These are phyloP conservation scores for Globisporangium emineosum DNA, from an alignment of 352 stramenopile species.

Conservation along the genomic window DNA sequence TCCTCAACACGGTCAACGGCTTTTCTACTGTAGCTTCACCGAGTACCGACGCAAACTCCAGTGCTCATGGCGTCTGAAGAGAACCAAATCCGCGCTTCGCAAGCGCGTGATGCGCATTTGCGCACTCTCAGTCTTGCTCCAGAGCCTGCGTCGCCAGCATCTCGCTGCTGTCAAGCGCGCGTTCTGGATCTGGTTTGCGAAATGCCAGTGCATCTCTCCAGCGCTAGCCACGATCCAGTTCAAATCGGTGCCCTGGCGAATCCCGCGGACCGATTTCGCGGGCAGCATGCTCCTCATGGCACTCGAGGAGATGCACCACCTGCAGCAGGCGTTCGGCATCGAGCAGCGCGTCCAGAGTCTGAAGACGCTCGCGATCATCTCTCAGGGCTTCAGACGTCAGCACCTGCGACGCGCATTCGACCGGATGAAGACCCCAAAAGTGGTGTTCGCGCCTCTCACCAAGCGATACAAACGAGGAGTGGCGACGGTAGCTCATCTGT, in stretches of 20 bases:
- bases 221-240: constrained; percentile 22
- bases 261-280: constrained; percentile 10
- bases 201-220: constrained; percentile 23
- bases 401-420: constrained; percentile 22
- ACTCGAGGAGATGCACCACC: constrained; percentile 29
- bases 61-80: constrained; percentile 1
- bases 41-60: constrained; percentile 9
- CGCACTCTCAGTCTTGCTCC: constrained; percentile 21
- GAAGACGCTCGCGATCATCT: constrained; percentile 15
- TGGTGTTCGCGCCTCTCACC: background rate
- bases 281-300: constrained; percentile 28
- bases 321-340: constrained; percentile 15
- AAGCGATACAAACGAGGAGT: background rate
- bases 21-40: constrained; percentile 14
- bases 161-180: constrained; percentile 23
- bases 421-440: constrained; percentile 6
- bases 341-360: constrained; percentile 12
- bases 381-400: background rate
- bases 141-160: constrained; percentile 28
- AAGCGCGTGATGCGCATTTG: background rate
- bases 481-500: no score
- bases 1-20: background rate
- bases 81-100: background rate
- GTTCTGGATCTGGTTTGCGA: constrained; percentile 49
- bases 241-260: constrained; percentile 21